These are phyloP conservation scores for Jaminaea rosea DNA, from an alignment of 1,284 basidiomycete genomes.

Conservation along the genomic window DNA sequence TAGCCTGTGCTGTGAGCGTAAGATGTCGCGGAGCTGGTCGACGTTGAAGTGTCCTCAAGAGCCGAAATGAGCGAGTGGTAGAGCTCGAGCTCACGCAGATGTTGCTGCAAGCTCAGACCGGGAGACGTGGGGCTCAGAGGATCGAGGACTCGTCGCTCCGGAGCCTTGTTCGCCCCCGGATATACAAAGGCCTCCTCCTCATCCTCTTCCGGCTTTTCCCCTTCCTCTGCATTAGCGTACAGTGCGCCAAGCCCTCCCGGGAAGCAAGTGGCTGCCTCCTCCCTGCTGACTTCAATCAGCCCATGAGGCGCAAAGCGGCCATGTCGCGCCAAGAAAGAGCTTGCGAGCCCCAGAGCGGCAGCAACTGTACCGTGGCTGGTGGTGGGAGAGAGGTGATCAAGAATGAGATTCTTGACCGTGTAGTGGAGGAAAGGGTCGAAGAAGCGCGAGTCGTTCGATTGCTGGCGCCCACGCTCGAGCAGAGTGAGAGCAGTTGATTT, in stretches of 20 bases:
- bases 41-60: slow-evolving; percentile 3
- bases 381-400: slow-evolving; percentile 15
- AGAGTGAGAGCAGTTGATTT: not conserved
- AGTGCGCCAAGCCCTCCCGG: slow-evolving; percentile 5
- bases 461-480: not conserved
- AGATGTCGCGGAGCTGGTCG: not conserved
- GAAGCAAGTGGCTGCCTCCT: slow-evolving; percentile 13
- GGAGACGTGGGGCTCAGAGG: not conserved
- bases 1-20: slow-evolving; percentile 69
- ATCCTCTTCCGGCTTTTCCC: not conserved
- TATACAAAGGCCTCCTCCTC: slow-evolving; percentile 5
- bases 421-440: not conserved
- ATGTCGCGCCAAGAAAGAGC: slow-evolving; percentile 22
- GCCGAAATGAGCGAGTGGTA: slow-evolving; percentile 14
- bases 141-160: too few species aligned
- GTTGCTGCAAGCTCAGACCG: slow-evolving; percentile 1
- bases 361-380: slow-evolving; percentile 14
- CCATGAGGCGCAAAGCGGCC: slow-evolving; percentile 17
- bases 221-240: slow-evolving; percentile 1
- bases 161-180: slow-evolving; percentile 1
- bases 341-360: slow-evolving; percentile 24
- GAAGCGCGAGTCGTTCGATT: not conserved
- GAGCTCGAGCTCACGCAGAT: slow-evolving; percentile 17
- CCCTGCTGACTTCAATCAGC: slow-evolving; percentile 5
- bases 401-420: slow-evolving; percentile 23